phyloP scores from a whole-genome alignment of 2,329 filamentous ascomycete genomes.

The Fusarium zealandicum region DNA sequence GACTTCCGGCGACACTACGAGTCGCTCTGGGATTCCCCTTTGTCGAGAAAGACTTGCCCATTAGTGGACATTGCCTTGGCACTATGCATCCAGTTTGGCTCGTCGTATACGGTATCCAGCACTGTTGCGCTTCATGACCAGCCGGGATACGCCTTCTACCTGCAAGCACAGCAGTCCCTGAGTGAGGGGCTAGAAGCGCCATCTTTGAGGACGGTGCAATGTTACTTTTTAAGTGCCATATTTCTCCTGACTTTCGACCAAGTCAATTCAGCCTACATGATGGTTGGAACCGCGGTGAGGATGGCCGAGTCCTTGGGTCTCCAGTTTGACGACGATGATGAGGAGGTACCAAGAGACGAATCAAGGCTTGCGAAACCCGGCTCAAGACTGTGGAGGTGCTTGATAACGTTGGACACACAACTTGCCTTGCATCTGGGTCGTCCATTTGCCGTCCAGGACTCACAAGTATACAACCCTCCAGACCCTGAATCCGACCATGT shows the following conservation, averaged over 20 bases:
- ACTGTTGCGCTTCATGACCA: slow-evolving; percentile 48
- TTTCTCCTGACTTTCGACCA: slow-evolving; percentile 47
- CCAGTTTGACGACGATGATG: slow-evolving; percentile 1
- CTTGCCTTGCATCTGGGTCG: slow-evolving; percentile 32
- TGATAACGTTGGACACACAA: slow-evolving; percentile 28
- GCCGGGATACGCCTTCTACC: slow-evolving; percentile 51
- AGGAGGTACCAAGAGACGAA: neutral
- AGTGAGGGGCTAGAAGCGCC: slow-evolving; percentile 53
- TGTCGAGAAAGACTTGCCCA: slow-evolving; percentile 52
- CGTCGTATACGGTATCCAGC: slow-evolving; percentile 33
- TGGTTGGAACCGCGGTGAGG: slow-evolving; percentile 26
- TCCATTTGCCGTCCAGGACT: slow-evolving; percentile 19
- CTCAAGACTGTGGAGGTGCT: slow-evolving; percentile 31
- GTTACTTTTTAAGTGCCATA: slow-evolving; percentile 52
- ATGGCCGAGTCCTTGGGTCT: slow-evolving; percentile 32
- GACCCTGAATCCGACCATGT: slow-evolving; percentile 16
- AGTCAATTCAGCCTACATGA: slow-evolving; percentile 28
- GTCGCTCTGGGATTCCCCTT: slow-evolving; percentile 29
- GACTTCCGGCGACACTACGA: slow-evolving; percentile 36
- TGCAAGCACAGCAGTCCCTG: slow-evolving; percentile 53
- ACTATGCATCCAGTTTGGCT: slow-evolving; percentile 58
- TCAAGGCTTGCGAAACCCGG: neutral
- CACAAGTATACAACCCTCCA: neutral
- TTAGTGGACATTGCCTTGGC: slow-evolving; percentile 61
- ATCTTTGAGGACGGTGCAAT: slow-evolving; percentile 55